Base-by-base conservation (phyloP, 352 stramenopile genomes). In the Proteromonas lacertae region DNA sequence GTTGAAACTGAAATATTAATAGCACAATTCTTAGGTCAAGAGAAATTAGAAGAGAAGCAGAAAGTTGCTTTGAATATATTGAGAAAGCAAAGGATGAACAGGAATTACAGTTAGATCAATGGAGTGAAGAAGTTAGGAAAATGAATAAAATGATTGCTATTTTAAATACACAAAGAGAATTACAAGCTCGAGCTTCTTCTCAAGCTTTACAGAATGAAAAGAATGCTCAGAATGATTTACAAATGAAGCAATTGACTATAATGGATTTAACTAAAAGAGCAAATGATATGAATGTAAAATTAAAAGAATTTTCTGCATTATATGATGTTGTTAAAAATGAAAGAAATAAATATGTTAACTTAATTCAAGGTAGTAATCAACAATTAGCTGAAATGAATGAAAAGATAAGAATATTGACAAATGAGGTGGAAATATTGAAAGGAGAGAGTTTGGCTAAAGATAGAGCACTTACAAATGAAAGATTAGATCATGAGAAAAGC, bases 301-400 rank as follows among this genome's bases (percentile, higher is more conserved):
- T n/a, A n/a, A n/a, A n/a, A n/a, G n/a, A n/a, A n/a, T n/a, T n/a
- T n/a, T n/a, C n/a, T 2, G 67, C 68, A 4, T 49, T 90, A 0
- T 90, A 90, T 48, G 74, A 90, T 31, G 64, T 87, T 9, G 69
- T 89, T 35, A 90, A 90, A 51, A 83, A 79, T 45, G 75, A 90
- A 44, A 64, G 74, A 24, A 90, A 90, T 51, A 88, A 88, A 45
- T 89, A 87, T 44, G 74, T 88, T 19, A 88, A 84, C 42, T 43
- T 86, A 21, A 90, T 90, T 40, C 72, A 87, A 45, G 56, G 66
- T n/a, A n/a, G n/a, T n/a, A n/a, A n/a, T n/a, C n/a, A n/a, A n/a
- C n/a, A n/a, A n/a, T n/a, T n/a, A n/a, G 72, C 70, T 4, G 74
- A 90, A 51, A 89, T 89, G 74, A 81, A 81, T 32, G 75, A 88